phyloP scores from a whole-genome alignment of 139 green algal genomes.

The Astrephomene gubernaculifera region DNA sequence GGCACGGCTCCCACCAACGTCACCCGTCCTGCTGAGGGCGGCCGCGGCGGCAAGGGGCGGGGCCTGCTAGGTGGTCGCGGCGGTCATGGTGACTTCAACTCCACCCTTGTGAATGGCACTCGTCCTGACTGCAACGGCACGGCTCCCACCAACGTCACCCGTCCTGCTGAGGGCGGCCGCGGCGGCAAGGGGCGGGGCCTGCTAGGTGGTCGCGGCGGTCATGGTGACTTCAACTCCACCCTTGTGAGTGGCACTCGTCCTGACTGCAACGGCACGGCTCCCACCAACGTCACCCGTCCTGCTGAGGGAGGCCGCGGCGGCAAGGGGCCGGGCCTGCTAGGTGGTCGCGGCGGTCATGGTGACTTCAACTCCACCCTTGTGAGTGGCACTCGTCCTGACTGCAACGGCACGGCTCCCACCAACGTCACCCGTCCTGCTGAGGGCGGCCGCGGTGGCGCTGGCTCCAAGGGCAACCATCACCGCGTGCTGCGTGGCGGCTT shows the following conservation, averaged over 20 bases:
- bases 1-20: not conserved
- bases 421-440: too few species aligned
- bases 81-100: too few species aligned
- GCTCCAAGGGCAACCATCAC: too few species aligned
- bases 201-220: not conserved
- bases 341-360: too few species aligned
- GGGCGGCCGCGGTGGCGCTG: too few species aligned
- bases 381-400: too few species aligned
- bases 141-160: not conserved
- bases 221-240: not conserved
- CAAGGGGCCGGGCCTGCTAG: too few species aligned
- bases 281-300: not conserved
- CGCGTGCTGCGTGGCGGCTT: too few species aligned
- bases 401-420: too few species aligned
- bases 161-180: not conserved
- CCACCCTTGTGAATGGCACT: too few species aligned
- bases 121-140: not conserved
- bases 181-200: not conserved
- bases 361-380: too few species aligned
- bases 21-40: not conserved
- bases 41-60: not conserved
- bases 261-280: not conserved
- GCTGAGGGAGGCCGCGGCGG: not conserved
- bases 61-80: too few species aligned
- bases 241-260: not conserved